These are phyloP conservation scores for Terana coerulea DNA, from an alignment of 768 basidiomycete genomes.

Conservation along the genomic window DNA sequence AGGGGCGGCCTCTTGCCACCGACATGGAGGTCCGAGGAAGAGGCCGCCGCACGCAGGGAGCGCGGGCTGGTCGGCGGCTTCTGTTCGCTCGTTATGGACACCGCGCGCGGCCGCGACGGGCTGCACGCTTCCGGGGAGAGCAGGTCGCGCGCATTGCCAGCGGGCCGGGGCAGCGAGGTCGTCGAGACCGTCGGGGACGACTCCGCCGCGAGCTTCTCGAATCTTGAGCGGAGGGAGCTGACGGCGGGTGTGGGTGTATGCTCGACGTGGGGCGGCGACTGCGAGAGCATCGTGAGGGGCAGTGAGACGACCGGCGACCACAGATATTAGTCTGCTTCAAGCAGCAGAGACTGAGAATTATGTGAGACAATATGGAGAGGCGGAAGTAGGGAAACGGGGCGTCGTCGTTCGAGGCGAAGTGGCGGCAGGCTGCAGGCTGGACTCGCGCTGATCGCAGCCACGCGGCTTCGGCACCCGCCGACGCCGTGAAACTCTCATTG, in stretches of 20 bases:
- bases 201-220: constrained; percentile 60
- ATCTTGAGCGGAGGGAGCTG: constrained; percentile 63
- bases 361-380: too few relatives aligned
- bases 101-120: constrained; percentile 36
- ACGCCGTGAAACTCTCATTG: too few relatives aligned
- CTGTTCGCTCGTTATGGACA: constrained; percentile 21
- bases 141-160: constrained; percentile 15
- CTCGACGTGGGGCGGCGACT: constrained; percentile 40
- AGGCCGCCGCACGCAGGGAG: constrained; percentile 43
- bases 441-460: too few relatives aligned
- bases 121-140: constrained; percentile 27
- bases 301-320: constrained; percentile 8
- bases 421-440: too few relatives aligned
- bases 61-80: constrained; percentile 25
- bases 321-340: not conserved
- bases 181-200: constrained; percentile 22
- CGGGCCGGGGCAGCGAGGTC: constrained; percentile 7
- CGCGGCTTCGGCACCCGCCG: too few relatives aligned
- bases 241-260: constrained; percentile 58
- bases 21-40: constrained; percentile 50
- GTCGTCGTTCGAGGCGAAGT: too few relatives aligned
- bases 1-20: constrained; percentile 41
- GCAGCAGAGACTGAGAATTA: not conserved
- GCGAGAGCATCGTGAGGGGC: constrained; percentile 12
- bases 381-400: too few relatives aligned